phyloP scores from a whole-genome alignment of 164 flowering plant genomes.

The Berberis thunbergii region DNA sequence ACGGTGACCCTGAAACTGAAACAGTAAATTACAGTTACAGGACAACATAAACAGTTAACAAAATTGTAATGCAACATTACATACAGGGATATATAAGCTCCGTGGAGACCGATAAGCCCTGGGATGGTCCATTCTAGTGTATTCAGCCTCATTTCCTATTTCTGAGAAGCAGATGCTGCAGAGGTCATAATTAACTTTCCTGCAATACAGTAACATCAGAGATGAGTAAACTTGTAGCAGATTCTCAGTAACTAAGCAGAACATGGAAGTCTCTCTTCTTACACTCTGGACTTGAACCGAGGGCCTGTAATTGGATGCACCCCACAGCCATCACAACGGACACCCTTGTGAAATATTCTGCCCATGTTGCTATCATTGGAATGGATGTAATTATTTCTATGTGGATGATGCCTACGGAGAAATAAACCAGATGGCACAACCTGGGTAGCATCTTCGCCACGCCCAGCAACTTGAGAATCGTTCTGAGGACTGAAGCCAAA shows the following conservation, averaged over 20 bases:
- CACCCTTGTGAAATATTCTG: slow-evolving; percentile 57
- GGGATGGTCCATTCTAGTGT: slow-evolving; percentile 58
- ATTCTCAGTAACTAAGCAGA: neutral
- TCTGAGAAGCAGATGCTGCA: slow-evolving; percentile 61
- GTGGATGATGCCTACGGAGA: too few relatives aligned
- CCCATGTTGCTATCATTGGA: slow-evolving; percentile 9
- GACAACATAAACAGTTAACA: neutral
- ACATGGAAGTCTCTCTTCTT: slow-evolving; percentile 17
- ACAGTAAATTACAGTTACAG: neutral
- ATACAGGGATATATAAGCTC: neutral
- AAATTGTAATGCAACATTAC: neutral
- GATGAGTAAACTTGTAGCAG: neutral
- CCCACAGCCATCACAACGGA: slow-evolving; percentile 87
- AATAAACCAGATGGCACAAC: slow-evolving; percentile 6
- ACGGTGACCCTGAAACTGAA: slow-evolving; percentile 15
- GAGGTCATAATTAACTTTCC: slow-evolving; percentile 73
- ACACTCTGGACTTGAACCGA: slow-evolving; percentile 89
- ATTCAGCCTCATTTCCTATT: slow-evolving; percentile 64
- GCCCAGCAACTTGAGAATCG: neutral
- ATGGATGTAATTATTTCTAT: too few relatives aligned
- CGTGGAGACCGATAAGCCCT: slow-evolving; percentile 16
- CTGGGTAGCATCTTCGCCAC: slow-evolving; percentile 15
- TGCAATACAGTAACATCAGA: slow-evolving; percentile 19
- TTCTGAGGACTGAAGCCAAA: neutral
- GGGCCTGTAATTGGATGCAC: slow-evolving; percentile 80